Evolutionary conservation across 1,139 yeast genomes (phyloP).

Genomic region (Geotrichum carabidarum): DNA sequence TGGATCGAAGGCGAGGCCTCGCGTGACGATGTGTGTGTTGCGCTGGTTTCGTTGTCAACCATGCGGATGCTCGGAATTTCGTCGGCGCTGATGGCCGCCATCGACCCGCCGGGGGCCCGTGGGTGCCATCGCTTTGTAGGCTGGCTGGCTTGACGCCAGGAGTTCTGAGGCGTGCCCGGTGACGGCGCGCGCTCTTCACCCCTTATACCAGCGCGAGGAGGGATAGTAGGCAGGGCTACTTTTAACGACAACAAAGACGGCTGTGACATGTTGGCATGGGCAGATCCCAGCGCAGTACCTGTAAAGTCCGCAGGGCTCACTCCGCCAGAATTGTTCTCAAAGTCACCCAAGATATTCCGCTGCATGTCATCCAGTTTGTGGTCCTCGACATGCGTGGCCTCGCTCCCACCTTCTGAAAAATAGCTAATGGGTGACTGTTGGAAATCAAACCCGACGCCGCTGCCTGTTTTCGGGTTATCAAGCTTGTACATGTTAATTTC

Average conservation of each 20-base stretch:
- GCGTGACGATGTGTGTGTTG: neutral
- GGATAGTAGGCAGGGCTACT: neutral
- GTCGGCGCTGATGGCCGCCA: constrained; percentile 82
- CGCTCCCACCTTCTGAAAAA: constrained; percentile 15
- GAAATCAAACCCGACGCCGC: neutral
- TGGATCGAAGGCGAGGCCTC: constrained; percentile 17
- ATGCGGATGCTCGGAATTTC: constrained; percentile 75
- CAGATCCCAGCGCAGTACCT: neutral
- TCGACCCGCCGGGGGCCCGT: constrained; percentile 61
- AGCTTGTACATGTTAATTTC: constrained; percentile 17
- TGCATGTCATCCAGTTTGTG: neutral
- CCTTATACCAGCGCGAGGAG: neutral
- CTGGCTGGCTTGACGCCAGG: constrained; percentile 65
- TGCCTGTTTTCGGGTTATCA: constrained; percentile 12
- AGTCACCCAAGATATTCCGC: constrained; percentile 3
- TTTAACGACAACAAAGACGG: neutral
- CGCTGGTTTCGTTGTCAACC: constrained; percentile 38
- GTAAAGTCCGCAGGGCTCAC: neutral
- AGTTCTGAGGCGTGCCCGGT: constrained; percentile 42
- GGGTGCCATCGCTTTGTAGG: constrained; percentile 43
- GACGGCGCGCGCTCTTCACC: constrained; percentile 8
- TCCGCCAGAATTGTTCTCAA: neutral
- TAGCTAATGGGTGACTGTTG: constrained; percentile 13
- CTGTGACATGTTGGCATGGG: neutral
- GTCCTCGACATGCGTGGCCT: constrained; percentile 13